Evolutionary conservation across 345 rosid species (phyloP), one percentile per base, ranked within the genome.

Genomic region (Passiflora organensis): DNA sequence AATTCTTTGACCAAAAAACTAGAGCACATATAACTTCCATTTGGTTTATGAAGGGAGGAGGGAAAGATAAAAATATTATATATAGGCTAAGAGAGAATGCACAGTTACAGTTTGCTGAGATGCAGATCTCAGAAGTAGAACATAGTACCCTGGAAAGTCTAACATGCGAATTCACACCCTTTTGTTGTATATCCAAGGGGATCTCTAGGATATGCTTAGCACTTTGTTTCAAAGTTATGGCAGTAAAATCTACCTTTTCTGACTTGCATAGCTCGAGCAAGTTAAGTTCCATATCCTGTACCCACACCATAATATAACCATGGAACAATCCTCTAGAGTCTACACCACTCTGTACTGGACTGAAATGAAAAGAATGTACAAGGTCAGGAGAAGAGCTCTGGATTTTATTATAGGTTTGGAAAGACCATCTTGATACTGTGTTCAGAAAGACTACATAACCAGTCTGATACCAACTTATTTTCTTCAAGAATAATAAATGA

Each of bases 291-390:
- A 68, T 68, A 37, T 68, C 73, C 54, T 68, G 73, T 28, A 68
- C 73, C 73, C 73, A 68, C 20, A 68, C 55, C 63, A 68, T 56
- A 43, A 68, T 68, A 68, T 68, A 68, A 52, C 64, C 13, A 32
- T 68, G 67, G 48, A 68, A 68, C 62, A 68, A 44, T 12, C 55
- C 59, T 49, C 59, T 62, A 2, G 73, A 62, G 34, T 68, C 73
- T 28, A 68, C 64, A 32, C 73, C 63, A 45, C 68, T 55, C 21
- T 62, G 68, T 58, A 62, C 63, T 19, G 59, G 64, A 57, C 73
- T 68, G 59, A 36, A 45, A 56, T n/a, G 18, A 41, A 51, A 10
- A 38, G 44, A 20, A 20, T n/a, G 55, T 16, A 14, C 32, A n/a
- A 60, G 24, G 47, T 64, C 43, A 42, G 20, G 62, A 55, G 15